Evolutionary conservation across 805 yeast genomes (phyloP).

Genomic region (Ogataea pilisensis): DNA sequence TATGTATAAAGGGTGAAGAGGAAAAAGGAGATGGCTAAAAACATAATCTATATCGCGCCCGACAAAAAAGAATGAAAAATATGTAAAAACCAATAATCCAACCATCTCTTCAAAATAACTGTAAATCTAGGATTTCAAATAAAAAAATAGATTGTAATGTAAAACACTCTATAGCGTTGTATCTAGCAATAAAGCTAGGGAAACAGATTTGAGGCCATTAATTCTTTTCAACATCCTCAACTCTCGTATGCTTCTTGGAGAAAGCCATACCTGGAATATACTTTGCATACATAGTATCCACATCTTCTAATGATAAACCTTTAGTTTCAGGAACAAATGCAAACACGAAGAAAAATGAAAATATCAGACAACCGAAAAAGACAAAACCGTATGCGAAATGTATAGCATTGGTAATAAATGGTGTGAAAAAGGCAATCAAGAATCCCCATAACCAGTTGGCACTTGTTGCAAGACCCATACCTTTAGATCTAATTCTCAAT

Average conservation of each 20-base stretch:
- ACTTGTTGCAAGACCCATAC: slow-evolving; percentile 61
- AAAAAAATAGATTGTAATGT: too few relatives aligned
- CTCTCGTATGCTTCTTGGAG: slow-evolving; percentile 21
- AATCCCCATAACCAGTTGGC: slow-evolving; percentile 76
- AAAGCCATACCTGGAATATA: slow-evolving; percentile 31
- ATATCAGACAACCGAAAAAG: slow-evolving; percentile 51
- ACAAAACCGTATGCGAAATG: slow-evolving; percentile 56
- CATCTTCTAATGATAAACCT: slow-evolving; percentile 64
- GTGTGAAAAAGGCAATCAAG: slow-evolving; percentile 64
- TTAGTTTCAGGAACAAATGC: slow-evolving; percentile 49
- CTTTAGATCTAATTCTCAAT: slow-evolving; percentile 64
- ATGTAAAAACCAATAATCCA: too few relatives aligned
- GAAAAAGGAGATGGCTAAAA: too few relatives aligned
- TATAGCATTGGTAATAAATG: slow-evolving; percentile 44
- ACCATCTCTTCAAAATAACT: too few relatives aligned
- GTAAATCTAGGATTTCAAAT: too few relatives aligned
- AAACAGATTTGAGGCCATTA: background rate
- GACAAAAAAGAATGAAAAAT: too few relatives aligned
- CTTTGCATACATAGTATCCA: slow-evolving; percentile 47
- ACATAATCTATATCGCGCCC: too few relatives aligned
- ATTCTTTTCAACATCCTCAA: slow-evolving; percentile 2
- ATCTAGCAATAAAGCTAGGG: too few relatives aligned
- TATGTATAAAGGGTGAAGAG: too few relatives aligned
- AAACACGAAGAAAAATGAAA: slow-evolving; percentile 44
- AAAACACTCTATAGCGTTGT: too few relatives aligned